Percentiles rank a stretch among this genome's conserved stretches.
Conservation (phyloP, 192 early-diverging fungal species). For the Podila horticola region DNA sequence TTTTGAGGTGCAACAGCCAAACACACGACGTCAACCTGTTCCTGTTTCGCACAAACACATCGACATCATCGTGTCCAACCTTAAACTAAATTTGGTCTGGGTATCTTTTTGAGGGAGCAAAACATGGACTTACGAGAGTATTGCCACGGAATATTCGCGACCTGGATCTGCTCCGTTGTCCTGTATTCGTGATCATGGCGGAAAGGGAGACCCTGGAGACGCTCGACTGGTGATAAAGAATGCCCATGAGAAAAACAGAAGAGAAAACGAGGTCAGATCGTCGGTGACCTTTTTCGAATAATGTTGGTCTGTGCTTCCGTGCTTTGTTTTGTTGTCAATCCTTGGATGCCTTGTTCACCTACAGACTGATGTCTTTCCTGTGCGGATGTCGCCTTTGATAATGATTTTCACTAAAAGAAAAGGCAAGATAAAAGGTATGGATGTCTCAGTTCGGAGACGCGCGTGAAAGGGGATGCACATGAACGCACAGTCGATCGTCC, state of each 20-base stretch:
- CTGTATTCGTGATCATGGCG: slow-evolving; percentile 46
- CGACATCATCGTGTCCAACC: not conserved
- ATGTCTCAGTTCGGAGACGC: no score
- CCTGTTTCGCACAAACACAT: not conserved
- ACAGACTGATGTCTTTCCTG: slow-evolving; percentile 67
- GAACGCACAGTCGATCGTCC: not conserved
- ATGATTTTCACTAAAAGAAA: slow-evolving; percentile 63
- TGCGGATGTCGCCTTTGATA: slow-evolving; percentile 67
- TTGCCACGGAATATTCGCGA: slow-evolving; percentile 69
- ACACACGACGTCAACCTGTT: no score
- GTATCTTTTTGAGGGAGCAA: not conserved
- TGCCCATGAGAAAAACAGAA: not conserved
- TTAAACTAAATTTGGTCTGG: not conserved
- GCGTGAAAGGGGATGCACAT: no score
- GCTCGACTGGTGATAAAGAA: slow-evolving; percentile 45
- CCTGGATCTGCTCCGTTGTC: slow-evolving; percentile 69
- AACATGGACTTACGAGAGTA: slow-evolving; percentile 53
- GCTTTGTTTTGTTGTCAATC: not conserved
- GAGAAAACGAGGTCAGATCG: not conserved
- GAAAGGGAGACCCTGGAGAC: slow-evolving; percentile 62
- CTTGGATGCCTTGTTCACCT: slow-evolving; percentile 15
- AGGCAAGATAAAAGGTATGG: not conserved
- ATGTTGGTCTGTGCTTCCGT: slow-evolving; percentile 15
- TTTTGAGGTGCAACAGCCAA: no score
- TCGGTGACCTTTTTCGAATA: not conserved